Base-by-base conservation (phyloP, 1,284 basidiomycete species). In the Trichosporon sp. region DNA sequence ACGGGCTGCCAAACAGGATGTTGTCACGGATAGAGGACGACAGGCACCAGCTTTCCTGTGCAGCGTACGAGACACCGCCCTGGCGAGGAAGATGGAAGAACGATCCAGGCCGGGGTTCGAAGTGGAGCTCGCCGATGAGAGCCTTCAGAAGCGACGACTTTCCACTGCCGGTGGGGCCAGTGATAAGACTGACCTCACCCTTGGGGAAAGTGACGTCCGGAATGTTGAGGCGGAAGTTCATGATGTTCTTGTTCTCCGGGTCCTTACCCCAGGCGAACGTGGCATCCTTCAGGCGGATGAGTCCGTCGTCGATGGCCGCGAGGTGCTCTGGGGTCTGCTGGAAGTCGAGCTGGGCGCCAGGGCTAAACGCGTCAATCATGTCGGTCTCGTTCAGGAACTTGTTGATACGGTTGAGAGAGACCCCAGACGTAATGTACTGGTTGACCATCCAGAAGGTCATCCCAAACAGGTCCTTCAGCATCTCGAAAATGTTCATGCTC, bases 1-100 rank as follows among this genome's bases (percentile, higher is more conserved):
- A 88, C 1, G 85, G 78, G 1, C 84, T 78, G 9, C 87, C 86
- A 73, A 88, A 88, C 6, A 88, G 68, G 64, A 89, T 88, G 76
- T 89, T 89, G 11, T 87, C 85, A 82, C 83, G 86, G 72, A 87
- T 84, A 3, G 85, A 85, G 42, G 85, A 77, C 4, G 79, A 79
- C 73, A 81, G 71, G 62, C 78, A 88, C 90, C 91, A 92, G 1
- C 89, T 88, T 75, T 91, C 90, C 77, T 92, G 91, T 0, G 90
- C 88, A 5, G 90, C 89, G 80, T 90, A 92, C 0, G 89, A 88
- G 4, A 92, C 86, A 6, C 90, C 90, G 12, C 86, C 86, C 1
- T 83, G 80, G 8, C 90, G 85, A n/a, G 90, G 90, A 7, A 92
- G 85, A 70, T 87, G 88, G 78, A 86, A 89, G 85, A 88, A 90